Conservation (phyloP, 1,139 yeast genomes). For the Meyerozyma carpophila region DNA sequence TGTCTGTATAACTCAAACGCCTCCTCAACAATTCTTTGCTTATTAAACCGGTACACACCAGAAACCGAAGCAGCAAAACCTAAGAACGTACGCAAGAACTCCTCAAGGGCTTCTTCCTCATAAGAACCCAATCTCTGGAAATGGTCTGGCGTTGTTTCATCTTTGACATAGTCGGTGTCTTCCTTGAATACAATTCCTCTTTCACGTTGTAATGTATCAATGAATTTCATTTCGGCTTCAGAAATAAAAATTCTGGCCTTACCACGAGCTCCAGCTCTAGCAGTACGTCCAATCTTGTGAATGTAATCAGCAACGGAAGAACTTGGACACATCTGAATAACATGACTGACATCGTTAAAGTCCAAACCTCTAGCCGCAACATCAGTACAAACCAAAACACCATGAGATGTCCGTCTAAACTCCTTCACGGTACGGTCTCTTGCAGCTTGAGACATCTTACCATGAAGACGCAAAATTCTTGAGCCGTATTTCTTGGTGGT, state of each 20-base stretch:
- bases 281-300: conserved; percentile 95
- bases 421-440: conserved; percentile 54
- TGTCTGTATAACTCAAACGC: conserved; percentile 11
- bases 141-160: conserved; percentile 7
- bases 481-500: conserved; percentile 7
- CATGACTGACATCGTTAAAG: conserved; percentile 79
- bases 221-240: conserved; percentile 44
- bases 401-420: conserved; percentile 47
- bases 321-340: conserved; percentile 75
- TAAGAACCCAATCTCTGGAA: conserved; percentile 8
- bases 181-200: conserved; percentile 49
- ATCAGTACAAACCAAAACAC: conserved; percentile 77
- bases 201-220: conserved; percentile 33
- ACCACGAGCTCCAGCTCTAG: conserved; percentile 86
- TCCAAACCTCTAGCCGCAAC: conserved; percentile 98
- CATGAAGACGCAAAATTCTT: conserved; percentile 48
- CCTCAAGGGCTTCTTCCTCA: conserved; percentile 9
- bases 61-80: conserved; percentile 18
- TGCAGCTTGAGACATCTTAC: conserved; percentile 60
- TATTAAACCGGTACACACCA: conserved; percentile 20
- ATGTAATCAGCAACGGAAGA: conserved; percentile 71
- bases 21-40: conserved; percentile 8
- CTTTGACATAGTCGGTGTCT: conserved; percentile 15
- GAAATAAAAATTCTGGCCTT: conserved; percentile 50
- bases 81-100: conserved; percentile 4